These are phyloP conservation scores for Raddia distichophylla DNA, from an alignment of 176 grass and related monocot species.

Conservation along the genomic window DNA sequence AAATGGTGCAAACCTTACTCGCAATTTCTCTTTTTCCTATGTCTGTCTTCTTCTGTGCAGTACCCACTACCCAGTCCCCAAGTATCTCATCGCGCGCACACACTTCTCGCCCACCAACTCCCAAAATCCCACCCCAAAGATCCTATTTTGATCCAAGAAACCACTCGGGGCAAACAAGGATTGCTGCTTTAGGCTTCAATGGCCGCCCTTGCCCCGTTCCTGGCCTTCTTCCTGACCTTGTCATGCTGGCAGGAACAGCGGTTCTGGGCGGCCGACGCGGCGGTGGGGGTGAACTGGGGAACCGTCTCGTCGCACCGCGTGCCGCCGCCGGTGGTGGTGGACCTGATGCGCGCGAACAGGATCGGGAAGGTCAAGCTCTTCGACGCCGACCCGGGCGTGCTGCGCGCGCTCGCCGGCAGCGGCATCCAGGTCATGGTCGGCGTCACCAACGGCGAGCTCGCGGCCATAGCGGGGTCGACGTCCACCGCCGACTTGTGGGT, in stretches of 20 bases:
- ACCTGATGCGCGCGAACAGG: conserved; percentile 70
- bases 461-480: conserved; percentile 51
- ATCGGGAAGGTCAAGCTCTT: conserved; percentile 87
- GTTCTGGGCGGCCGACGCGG: conserved; percentile 51
- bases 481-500: conserved; percentile 68
- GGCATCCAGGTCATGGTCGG: conserved; percentile 84
- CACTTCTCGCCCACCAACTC: conserved; percentile 21
- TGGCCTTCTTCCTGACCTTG: conserved; percentile 5
- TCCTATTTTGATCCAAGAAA: background rate
- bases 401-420: conserved; percentile 70
- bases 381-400: conserved; percentile 57
- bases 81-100: background rate
- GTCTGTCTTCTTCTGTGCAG: background rate
- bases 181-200: background rate
- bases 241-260: background rate
- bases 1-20: no score
- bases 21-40: background rate
- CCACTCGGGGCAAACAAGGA: background rate
- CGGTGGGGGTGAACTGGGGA: conserved; percentile 91
- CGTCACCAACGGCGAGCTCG: conserved; percentile 66
- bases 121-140: conserved; percentile 9
- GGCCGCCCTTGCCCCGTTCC: background rate
- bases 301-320: conserved; percentile 69
- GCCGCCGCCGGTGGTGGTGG: conserved; percentile 63
- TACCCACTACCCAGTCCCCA: background rate